Percentiles rank a stretch among this genome's conserved stretches.
phyloP scores from a whole-genome alignment of 2,329 filamentous ascomycete genomes.

The Fusarium sp. region DNA sequence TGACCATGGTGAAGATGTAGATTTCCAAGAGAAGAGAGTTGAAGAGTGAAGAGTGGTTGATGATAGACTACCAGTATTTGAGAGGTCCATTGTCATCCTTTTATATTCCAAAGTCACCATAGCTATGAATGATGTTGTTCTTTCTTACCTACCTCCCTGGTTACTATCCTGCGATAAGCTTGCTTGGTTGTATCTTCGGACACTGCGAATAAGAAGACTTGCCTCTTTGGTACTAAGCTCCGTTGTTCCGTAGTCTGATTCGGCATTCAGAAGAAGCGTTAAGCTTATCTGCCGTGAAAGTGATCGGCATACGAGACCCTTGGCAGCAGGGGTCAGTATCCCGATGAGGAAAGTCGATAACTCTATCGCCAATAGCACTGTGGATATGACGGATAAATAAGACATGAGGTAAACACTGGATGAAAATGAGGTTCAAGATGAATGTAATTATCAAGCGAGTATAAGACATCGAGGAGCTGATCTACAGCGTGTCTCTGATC shows the following conservation, averaged over 20 bases:
- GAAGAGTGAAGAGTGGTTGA: conserved; percentile 29
- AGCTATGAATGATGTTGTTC: not conserved
- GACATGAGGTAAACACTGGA: not conserved
- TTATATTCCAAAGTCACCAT: conserved; percentile 17
- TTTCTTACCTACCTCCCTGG: conserved; percentile 18
- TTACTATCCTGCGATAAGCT: conserved; percentile 26
- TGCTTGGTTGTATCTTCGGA: conserved; percentile 14
- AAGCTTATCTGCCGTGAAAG: conserved; percentile 30
- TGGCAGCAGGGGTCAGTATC: conserved; percentile 26
- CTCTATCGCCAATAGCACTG: conserved; percentile 17
- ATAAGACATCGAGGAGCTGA: too few relatives aligned
- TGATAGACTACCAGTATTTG: not conserved
- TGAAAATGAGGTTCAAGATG: too few relatives aligned
- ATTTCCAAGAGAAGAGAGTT: conserved; percentile 15
- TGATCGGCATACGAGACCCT: conserved; percentile 29
- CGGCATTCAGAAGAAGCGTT: conserved; percentile 26
- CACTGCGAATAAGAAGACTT: conserved; percentile 11
- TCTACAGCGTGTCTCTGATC: too few relatives aligned
- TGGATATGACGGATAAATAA: conserved; percentile 14
- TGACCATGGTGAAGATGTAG: conserved; percentile 26
- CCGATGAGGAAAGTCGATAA: conserved; percentile 36
- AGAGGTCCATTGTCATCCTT: conserved; percentile 4
- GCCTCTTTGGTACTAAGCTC: conserved; percentile 28
- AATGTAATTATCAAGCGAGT: too few relatives aligned
- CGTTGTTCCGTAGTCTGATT: conserved; percentile 30